Conservation (phyloP, 1,284 basidiomycete species). For the Trichosporon sp. region DNA sequence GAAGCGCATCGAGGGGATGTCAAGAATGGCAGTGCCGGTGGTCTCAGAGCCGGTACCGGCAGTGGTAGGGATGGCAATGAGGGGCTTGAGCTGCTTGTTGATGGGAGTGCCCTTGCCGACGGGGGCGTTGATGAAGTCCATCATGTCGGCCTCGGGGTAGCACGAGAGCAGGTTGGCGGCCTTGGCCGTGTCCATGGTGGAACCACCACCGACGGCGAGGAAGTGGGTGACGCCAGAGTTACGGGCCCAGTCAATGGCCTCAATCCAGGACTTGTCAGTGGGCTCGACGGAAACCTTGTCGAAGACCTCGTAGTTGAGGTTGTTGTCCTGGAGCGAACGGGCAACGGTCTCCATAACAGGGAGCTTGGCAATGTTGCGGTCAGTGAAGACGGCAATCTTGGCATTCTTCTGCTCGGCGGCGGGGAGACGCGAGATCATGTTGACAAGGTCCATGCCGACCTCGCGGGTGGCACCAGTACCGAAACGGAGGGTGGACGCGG, state of each 20-base stretch:
- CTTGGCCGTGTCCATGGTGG: constrained; percentile 94
- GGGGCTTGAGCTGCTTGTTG: constrained; percentile 66
- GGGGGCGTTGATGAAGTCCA: constrained; percentile 96
- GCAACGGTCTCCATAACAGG: constrained; percentile 69
- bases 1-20: constrained; percentile 74
- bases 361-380: constrained; percentile 75
- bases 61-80: constrained; percentile 92
- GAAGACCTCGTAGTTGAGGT: constrained; percentile 68
- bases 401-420: constrained; percentile 28
- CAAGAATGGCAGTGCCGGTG: constrained; percentile 94
- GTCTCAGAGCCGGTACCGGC: constrained; percentile 96
- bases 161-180: constrained; percentile 75
- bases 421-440: constrained; percentile 35
- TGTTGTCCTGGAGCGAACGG: constrained; percentile 35
- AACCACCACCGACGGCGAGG: constrained; percentile 90
- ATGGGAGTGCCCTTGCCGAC: constrained; percentile 89
- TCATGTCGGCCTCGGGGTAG: constrained; percentile 84
- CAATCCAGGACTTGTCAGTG: constrained; percentile 64
- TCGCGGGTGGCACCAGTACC: constrained; percentile 84
- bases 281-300: constrained; percentile 84
- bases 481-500: constrained; percentile 83
- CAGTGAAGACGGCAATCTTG: constrained; percentile 91
- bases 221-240: constrained; percentile 86
- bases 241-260: constrained; percentile 84
- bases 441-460: constrained; percentile 59